These are phyloP conservation scores for Curvularia sp. DNA, from an alignment of 2,329 filamentous ascomycete species.

Conservation along the genomic window DNA sequence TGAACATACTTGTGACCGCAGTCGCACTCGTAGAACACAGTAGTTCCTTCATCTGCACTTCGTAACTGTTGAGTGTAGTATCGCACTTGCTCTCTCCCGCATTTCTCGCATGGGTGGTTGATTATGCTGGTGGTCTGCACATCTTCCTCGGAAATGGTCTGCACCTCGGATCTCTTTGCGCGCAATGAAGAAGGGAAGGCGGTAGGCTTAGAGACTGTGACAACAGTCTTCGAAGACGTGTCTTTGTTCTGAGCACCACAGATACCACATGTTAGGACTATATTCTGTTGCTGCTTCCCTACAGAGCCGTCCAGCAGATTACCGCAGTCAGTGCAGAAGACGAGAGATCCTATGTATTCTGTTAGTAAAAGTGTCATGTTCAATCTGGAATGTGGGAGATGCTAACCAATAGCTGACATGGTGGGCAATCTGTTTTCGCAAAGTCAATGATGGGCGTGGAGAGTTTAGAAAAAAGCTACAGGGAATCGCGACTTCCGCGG, in stretches of 20 bases:
- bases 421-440: slow-evolving; percentile 27
- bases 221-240: slow-evolving; percentile 70
- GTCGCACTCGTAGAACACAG: slow-evolving; percentile 87
- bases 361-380: neutral
- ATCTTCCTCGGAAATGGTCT: slow-evolving; percentile 79
- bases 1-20: slow-evolving; percentile 79
- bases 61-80: slow-evolving; percentile 86
- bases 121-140: slow-evolving; percentile 75
- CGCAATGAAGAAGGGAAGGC: slow-evolving; percentile 91
- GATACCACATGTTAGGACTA: slow-evolving; percentile 80
- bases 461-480: slow-evolving; percentile 29
- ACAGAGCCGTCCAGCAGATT: slow-evolving; percentile 85
- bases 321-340: slow-evolving; percentile 93
- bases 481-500: slow-evolving; percentile 28
- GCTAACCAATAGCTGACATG: slow-evolving; percentile 88
- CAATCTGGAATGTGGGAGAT: neutral
- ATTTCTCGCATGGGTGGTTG: slow-evolving; percentile 77
- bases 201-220: slow-evolving; percentile 84
- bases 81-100: slow-evolving; percentile 80
- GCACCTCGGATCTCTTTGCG: slow-evolving; percentile 84
- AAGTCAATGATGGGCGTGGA: slow-evolving; percentile 5
- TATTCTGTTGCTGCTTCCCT: slow-evolving; percentile 69
- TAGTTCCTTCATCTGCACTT: slow-evolving; percentile 93
- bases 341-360: slow-evolving; percentile 55
- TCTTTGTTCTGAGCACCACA: slow-evolving; percentile 71